Conservation (phyloP, 805 yeast species). For the Sugiyamaella chiloensis region DNA sequence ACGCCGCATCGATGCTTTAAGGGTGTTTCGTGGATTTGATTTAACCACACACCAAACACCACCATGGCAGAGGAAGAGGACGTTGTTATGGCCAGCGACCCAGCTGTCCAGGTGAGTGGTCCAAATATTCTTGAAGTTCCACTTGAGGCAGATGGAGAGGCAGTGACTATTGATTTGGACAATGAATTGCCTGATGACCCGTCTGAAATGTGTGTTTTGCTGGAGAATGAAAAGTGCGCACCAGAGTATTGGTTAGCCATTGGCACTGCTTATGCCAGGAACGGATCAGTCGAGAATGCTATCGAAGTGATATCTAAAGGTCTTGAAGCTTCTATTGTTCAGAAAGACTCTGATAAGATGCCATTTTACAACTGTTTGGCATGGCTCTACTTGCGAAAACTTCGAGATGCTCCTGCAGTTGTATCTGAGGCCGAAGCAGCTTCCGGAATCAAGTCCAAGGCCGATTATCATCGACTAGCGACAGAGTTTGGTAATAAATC, state of each 20-base stretch:
- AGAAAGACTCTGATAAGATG: constrained; percentile 40
- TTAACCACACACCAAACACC: too few species aligned
- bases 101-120: not conserved
- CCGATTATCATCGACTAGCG: constrained; percentile 39
- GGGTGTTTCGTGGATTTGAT: too few species aligned
- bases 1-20: too few species aligned
- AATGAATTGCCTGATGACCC: constrained; percentile 90
- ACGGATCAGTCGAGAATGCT: constrained; percentile 58
- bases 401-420: constrained; percentile 31
- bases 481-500: constrained; percentile 48
- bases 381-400: constrained; percentile 55
- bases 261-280: constrained; percentile 73
- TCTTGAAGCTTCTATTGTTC: constrained; percentile 33
- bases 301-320: constrained; percentile 61
- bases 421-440: constrained; percentile 17
- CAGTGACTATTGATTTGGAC: constrained; percentile 76
- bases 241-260: constrained; percentile 80
- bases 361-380: constrained; percentile 60
- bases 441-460: constrained; percentile 23
- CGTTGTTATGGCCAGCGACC: constrained; percentile 10
- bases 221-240: constrained; percentile 76
- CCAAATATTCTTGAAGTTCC: constrained; percentile 61
- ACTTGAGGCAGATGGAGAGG: constrained; percentile 66
- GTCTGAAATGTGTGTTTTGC: constrained; percentile 68
- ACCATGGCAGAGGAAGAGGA: constrained; percentile 12